phyloP scores from a whole-genome alignment of 768 basidiomycete species.

The Xerocomus spinulosus region DNA sequence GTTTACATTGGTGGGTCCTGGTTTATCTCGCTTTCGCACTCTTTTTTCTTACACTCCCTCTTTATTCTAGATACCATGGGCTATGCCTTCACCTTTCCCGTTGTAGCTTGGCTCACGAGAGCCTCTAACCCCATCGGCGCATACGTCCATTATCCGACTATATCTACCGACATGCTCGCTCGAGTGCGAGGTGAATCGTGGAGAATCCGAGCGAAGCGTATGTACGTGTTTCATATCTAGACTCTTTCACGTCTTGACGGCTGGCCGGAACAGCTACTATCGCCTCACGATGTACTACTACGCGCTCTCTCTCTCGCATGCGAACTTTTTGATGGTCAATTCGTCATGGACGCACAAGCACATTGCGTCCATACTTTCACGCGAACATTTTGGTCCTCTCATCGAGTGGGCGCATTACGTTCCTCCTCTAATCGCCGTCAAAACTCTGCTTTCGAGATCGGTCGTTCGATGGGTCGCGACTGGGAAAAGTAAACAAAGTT shows the following conservation, averaged over 20 bases:
- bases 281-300: slow-evolving; percentile 83
- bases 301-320: slow-evolving; percentile 62
- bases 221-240: slow-evolving; percentile 14
- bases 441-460: slow-evolving; percentile 20
- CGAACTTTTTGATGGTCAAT: slow-evolving; percentile 87
- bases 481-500: neutral
- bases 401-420: slow-evolving; percentile 43
- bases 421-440: slow-evolving; percentile 38
- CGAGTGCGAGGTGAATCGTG: slow-evolving; percentile 49
- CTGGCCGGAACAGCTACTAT: slow-evolving; percentile 65
- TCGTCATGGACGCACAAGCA: slow-evolving; percentile 93
- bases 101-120: slow-evolving; percentile 52
- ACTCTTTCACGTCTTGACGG: neutral
- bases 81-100: slow-evolving; percentile 88
- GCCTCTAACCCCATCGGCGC: slow-evolving; percentile 72
- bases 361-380: slow-evolving; percentile 64
- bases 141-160: slow-evolving; percentile 96
- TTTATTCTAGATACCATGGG: slow-evolving; percentile 85
- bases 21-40: neutral
- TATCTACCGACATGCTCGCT: slow-evolving; percentile 89
- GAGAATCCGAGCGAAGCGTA: slow-evolving; percentile 22
- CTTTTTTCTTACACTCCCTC: slow-evolving; percentile 4
- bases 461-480: neutral
- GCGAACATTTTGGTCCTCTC: slow-evolving; percentile 42
- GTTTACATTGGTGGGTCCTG: slow-evolving; percentile 73